Evolutionary conservation across 2,329 filamentous ascomycete genomes (phyloP).

Genomic region (Botrytis sinoallii): DNA sequence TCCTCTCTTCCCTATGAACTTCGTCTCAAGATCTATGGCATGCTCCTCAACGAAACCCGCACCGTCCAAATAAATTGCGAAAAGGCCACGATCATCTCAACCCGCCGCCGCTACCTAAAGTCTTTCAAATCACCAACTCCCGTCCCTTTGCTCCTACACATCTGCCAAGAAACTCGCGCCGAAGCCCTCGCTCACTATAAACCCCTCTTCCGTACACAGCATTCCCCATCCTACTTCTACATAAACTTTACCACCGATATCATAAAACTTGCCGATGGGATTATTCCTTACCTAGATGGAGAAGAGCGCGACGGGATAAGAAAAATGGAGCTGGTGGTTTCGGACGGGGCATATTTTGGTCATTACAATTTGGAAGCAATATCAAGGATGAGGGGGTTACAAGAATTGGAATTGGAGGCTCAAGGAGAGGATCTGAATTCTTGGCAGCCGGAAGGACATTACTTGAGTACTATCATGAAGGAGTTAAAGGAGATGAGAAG

Average conservation of each 20-base stretch:
- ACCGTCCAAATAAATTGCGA: slow-evolving; percentile 26
- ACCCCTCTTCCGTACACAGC: slow-evolving; percentile 19
- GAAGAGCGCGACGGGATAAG: slow-evolving; percentile 23
- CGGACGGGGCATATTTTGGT: slow-evolving; percentile 32
- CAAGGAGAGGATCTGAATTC: slow-evolving; percentile 1
- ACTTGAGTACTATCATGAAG: slow-evolving; percentile 19
- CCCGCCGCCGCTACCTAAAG: slow-evolving; percentile 19
- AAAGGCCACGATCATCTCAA: slow-evolving; percentile 15
- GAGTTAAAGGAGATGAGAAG: slow-evolving; percentile 28
- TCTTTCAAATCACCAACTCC: slow-evolving; percentile 27
- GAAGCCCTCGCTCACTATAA: slow-evolving; percentile 29
- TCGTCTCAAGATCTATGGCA: slow-evolving; percentile 33
- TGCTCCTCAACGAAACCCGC: slow-evolving; percentile 24
- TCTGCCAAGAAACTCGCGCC: slow-evolving; percentile 35
- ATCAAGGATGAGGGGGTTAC: slow-evolving; percentile 28
- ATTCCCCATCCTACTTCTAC: slow-evolving; percentile 26
- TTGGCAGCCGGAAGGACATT: slow-evolving; percentile 19
- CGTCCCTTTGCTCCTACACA: slow-evolving; percentile 33
- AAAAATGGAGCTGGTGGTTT: slow-evolving; percentile 27
- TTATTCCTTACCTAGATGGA: slow-evolving; percentile 25
- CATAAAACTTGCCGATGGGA: slow-evolving; percentile 24
- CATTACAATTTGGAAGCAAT: slow-evolving; percentile 32
- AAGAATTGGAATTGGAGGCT: slow-evolving; percentile 26
- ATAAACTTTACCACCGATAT: slow-evolving; percentile 27
- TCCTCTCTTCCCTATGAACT: slow-evolving; percentile 32